phyloP scores from a whole-genome alignment of 1,284 basidiomycete genomes.

The Spongiforma sp. region DNA sequence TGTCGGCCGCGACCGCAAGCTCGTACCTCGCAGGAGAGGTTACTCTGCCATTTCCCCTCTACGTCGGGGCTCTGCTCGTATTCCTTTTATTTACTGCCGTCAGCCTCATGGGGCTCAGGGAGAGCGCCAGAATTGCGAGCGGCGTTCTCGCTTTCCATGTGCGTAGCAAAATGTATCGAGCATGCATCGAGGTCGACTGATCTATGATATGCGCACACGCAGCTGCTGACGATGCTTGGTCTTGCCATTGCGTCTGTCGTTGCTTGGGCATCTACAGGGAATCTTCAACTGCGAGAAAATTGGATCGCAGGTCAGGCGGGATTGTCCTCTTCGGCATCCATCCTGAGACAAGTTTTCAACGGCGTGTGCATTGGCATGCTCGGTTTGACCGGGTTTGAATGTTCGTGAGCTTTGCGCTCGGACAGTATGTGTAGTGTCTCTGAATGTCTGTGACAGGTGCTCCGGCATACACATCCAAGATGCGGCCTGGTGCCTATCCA shows the following conservation, averaged over 20 bases:
- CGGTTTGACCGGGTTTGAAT: constrained; percentile 73
- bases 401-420: constrained; percentile 39
- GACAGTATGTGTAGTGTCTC: not conserved
- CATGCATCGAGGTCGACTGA: constrained; percentile 7
- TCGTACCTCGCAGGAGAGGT: constrained; percentile 71
- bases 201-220: constrained; percentile 3
- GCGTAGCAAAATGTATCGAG: constrained; percentile 26
- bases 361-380: constrained; percentile 73
- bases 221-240: constrained; percentile 60
- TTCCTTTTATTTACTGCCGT: constrained; percentile 57
- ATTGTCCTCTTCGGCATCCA: constrained; percentile 31
- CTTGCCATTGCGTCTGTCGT: constrained; percentile 54
- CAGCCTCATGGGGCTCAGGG: constrained; percentile 63
- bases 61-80: constrained; percentile 54
- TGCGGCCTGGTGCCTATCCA: constrained; percentile 58
- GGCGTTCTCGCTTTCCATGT: constrained; percentile 64
- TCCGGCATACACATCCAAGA: constrained; percentile 66
- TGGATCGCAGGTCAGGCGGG: constrained; percentile 50
- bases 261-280: constrained; percentile 58
- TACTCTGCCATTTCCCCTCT: constrained; percentile 53
- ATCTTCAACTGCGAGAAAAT: constrained; percentile 53
- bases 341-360: constrained; percentile 57
- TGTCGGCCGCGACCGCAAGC: constrained; percentile 72
- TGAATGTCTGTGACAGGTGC: constrained; percentile 45
- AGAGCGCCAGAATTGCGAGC: constrained; percentile 64